These are phyloP conservation scores for Jackrogersella multiformis DNA, from an alignment of 495 filamentous ascomycete species.

Conservation along the genomic window DNA sequence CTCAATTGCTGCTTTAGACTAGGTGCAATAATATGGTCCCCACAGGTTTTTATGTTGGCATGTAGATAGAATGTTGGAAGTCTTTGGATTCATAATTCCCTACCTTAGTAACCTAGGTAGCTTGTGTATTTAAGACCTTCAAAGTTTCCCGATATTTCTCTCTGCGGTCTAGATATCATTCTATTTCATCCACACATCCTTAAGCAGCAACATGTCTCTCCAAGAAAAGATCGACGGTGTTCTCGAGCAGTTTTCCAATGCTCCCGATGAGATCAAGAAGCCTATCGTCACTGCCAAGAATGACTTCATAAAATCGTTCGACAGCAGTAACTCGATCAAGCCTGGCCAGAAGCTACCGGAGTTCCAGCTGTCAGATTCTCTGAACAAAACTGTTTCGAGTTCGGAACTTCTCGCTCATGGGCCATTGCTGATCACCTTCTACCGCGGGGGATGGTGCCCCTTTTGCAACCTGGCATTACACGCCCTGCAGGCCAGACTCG, in stretches of 20 bases:
- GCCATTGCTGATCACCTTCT: not conserved
- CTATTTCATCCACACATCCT: not conserved
- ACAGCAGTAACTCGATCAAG: not conserved
- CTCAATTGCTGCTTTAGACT: not conserved
- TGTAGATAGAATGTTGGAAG: not conserved
- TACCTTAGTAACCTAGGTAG: not conserved
- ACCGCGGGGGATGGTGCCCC: conserved; percentile 8
- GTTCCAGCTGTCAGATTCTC: not conserved
- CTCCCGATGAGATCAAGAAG: not conserved
- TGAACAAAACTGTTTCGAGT: not conserved
- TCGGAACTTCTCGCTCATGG: not conserved
- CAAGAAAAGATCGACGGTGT: not conserved
- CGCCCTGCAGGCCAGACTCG: not conserved
- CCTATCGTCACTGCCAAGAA: not conserved
- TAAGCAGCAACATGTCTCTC: not conserved
- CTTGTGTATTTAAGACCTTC: not conserved
- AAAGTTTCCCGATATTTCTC: not conserved
- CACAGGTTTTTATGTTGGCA: not conserved
- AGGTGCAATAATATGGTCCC: not conserved
- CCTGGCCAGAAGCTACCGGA: not conserved
- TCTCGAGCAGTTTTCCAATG: not conserved
- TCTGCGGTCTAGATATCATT: not conserved
- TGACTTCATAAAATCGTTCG: not conserved
- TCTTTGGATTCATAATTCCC: not conserved
- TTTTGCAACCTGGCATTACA: conserved; percentile 3